Percentiles rank a stretch among this genome's conserved stretches.
Evolutionary conservation across 1,284 basidiomycete genomes (phyloP).

Genomic region (Microstroma glucosiphilum): DNA sequence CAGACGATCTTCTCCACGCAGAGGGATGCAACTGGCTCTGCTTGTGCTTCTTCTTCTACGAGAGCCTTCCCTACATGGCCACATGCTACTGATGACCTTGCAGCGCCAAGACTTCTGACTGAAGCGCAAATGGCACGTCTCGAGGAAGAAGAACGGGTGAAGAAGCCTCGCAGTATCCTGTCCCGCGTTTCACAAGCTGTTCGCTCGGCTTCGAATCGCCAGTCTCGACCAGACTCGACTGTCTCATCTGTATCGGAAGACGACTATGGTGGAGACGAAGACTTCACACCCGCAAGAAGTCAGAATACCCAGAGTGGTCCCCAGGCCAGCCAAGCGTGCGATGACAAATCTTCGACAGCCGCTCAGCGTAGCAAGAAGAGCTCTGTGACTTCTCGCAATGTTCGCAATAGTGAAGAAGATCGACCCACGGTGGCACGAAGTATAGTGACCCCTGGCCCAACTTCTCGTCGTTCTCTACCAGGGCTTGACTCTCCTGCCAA

Average conservation of each 20-base stretch:
- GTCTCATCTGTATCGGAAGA: not conserved
- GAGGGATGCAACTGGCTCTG: not conserved
- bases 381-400: not conserved
- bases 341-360: no score
- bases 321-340: not conserved
- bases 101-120: not conserved
- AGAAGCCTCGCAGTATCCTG: not conserved
- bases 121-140: not conserved
- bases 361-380: not conserved
- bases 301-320: not conserved
- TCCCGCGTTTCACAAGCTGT: not conserved
- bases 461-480: not conserved
- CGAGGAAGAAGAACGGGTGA: not conserved
- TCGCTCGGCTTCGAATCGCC: not conserved
- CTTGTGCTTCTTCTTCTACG: not conserved
- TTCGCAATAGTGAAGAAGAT: not conserved
- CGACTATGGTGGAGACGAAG: slow-evolving; percentile 5
- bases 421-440: not conserved
- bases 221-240: not conserved
- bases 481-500: slow-evolving; percentile 34
- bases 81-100: not conserved
- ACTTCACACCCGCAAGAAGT: not conserved
- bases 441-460: not conserved
- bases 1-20: not conserved
- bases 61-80: not conserved